Conservation (phyloP, 192 early-diverging fungal genomes). For the Backusella liffmaniae region DNA sequence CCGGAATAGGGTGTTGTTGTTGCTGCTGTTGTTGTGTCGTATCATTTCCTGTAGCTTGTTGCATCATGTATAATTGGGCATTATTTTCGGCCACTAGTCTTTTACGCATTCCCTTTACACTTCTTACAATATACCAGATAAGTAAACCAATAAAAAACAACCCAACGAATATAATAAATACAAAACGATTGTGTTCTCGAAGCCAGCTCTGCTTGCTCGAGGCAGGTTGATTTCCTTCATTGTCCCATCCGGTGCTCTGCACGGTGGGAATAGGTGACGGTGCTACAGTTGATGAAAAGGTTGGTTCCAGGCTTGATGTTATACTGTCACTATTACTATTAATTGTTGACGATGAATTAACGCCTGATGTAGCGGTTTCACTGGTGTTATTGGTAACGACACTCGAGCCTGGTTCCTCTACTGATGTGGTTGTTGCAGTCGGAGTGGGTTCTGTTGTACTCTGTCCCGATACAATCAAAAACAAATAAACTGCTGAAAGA, state of each 20-base stretch:
- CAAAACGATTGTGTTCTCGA: constrained; percentile 30
- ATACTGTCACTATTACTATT: not conserved
- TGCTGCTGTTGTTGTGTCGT: not conserved
- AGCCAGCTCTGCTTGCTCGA: constrained; percentile 29
- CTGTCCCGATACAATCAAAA: not conserved
- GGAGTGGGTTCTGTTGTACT: not conserved
- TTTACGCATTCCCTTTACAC: constrained; percentile 27
- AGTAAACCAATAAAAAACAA: constrained; percentile 13
- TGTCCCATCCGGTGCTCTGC: constrained; percentile 14
- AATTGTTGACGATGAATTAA: not conserved
- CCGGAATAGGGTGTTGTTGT: not conserved
- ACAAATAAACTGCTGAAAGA: not conserved
- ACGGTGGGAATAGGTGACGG: not conserved
- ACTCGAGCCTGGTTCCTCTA: not conserved
- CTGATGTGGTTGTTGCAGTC: not conserved
- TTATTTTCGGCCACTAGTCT: constrained; percentile 20
- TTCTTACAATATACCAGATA: constrained; percentile 27
- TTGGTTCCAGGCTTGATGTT: not conserved
- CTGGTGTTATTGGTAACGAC: not conserved
- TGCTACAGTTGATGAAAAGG: not conserved
- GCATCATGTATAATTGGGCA: constrained; percentile 24
- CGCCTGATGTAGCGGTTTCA: not conserved
- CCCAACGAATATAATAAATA: constrained; percentile 36
- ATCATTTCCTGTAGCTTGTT: not conserved
- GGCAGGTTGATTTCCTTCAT: not conserved